Evolutionary conservation across 2,329 filamentous ascomycete genomes (phyloP), one percentile per base, ranked within the genome.

Genomic region (Aspergillus sp.): DNA sequence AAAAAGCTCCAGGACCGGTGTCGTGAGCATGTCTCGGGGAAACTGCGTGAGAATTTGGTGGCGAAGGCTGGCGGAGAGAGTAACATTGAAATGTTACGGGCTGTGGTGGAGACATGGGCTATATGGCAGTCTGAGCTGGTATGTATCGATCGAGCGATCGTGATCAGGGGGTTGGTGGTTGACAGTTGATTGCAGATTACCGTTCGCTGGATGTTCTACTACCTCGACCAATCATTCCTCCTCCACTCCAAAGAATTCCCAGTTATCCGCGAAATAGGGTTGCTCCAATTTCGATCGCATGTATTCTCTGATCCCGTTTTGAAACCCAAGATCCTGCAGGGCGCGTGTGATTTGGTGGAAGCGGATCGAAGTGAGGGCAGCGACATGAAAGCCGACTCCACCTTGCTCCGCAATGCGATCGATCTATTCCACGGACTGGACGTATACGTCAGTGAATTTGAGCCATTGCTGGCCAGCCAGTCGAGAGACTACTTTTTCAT

Each of bases 121-220:
- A 73, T 73, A 26, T 98, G 91, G 90, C 85, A 83, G 57, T 72
- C 77, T 36, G 85, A 93, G 66, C 75, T 88, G 69, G 85, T 87
- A 73, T 55, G 79, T 65, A 30, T 19, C 19, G 19, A 19, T 19
- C 19, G 19, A 19, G 19, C 19, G 19, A 19, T 19, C 19, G 19
- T 19, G 19, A 19, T 19, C 19, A 19, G 19, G 19, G 19, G 19
- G 19, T 19, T 19, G 19, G 19, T 19, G 19, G 19, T 19, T 41
- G 35, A 41, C 39, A 28, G 8, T 30, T 19, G 3, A 26, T 8
- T 29, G 7, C 56, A 89, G 82, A 79, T 82, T 54, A 82, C 83
- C 9, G 80, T 98, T 44, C 81, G 89, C 42, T 91, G 86, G 52
- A 85, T 94, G 35, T 97, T 96, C 69, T 94, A 89, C 70, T 98